Percentiles rank a stretch among this genome's conserved stretches.
Evolutionary conservation across 805 yeast genomes (phyloP).

Genomic region (Kazachstania bromeliacearum): DNA sequence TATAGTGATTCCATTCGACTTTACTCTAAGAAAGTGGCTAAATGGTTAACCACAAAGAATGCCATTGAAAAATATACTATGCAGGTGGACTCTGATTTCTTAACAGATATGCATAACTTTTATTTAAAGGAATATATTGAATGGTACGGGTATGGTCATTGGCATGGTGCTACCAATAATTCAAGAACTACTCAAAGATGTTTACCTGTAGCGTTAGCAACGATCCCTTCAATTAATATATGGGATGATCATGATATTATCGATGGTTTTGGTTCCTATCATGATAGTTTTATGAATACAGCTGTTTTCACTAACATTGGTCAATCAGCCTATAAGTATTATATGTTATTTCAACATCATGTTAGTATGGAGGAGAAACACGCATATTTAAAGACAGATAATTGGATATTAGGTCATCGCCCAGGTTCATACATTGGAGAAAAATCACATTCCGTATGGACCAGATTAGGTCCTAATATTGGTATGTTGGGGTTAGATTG

Average conservation of each 20-base stretch:
- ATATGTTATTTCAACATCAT: slow-evolving; percentile 88
- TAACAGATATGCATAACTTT: slow-evolving; percentile 48
- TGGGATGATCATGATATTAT: slow-evolving; percentile 95
- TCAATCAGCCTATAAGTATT: slow-evolving; percentile 69
- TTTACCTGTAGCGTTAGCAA: slow-evolving; percentile 67
- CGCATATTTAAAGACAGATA: slow-evolving; percentile 35
- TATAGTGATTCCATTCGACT: slow-evolving; percentile 75
- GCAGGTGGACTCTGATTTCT: slow-evolving; percentile 39
- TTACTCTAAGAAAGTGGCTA: slow-evolving; percentile 40
- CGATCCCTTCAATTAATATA: slow-evolving; percentile 77
- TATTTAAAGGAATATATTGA: slow-evolving; percentile 65
- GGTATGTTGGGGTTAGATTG: slow-evolving; percentile 81
- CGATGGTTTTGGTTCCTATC: slow-evolving; percentile 91
- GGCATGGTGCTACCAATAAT: slow-evolving; percentile 49
- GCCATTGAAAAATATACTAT: slow-evolving; percentile 38
- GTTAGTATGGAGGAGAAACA: slow-evolving; percentile 37
- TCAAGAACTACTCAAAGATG: slow-evolving; percentile 60
- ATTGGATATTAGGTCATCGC: slow-evolving; percentile 52
- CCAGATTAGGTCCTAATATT: slow-evolving; percentile 65
- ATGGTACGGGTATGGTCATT: slow-evolving; percentile 89
- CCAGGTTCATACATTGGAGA: slow-evolving; percentile 58
- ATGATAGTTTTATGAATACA: slow-evolving; percentile 61
- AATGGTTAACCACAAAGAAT: slow-evolving; percentile 55
- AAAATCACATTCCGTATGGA: slow-evolving; percentile 56
- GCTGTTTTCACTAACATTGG: slow-evolving; percentile 69